Evolutionary conservation across 345 rosid genomes (phyloP).

Genomic region (Rhodomyrtus tomentosa): DNA sequence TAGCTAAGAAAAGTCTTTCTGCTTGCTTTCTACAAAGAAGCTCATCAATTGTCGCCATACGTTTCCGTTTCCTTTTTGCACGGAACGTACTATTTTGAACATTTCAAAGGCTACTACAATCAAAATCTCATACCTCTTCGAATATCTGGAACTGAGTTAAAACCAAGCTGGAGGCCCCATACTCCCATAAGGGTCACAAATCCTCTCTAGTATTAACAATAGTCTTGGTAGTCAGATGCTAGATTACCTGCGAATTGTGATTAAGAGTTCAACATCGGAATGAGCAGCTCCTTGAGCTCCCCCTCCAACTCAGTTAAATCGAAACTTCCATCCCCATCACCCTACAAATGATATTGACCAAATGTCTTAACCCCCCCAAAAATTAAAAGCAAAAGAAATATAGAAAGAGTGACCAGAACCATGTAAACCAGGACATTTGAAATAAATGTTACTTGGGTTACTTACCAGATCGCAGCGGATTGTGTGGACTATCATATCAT

Average conservation of each 20-base stretch:
- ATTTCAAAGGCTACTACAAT: background rate
- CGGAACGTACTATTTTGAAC: background rate
- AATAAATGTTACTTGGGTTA: background rate
- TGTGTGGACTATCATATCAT: constrained; percentile 28
- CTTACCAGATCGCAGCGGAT: constrained; percentile 43
- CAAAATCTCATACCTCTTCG: background rate
- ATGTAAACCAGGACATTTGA: background rate
- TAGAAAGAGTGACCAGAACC: background rate
- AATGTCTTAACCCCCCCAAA: background rate
- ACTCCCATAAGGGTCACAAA: background rate
- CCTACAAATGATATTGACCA: background rate
- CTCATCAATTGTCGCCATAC: background rate
- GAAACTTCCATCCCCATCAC: background rate
- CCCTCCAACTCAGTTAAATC: background rate
- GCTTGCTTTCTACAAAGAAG: background rate
- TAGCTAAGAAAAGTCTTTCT: background rate
- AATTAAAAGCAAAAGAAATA: background rate
- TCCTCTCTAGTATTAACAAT: background rate
- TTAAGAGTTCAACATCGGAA: background rate
- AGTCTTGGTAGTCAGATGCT: background rate
- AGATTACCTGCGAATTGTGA: background rate
- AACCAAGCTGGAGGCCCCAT: background rate
- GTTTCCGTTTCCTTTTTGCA: background rate
- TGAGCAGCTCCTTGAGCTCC: background rate
- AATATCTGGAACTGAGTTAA: background rate